Evolutionary conservation across 352 stramenopile species (phyloP), one percentile per base, ranked within the genome.

Genomic region (Phytopythium delawarense): DNA sequence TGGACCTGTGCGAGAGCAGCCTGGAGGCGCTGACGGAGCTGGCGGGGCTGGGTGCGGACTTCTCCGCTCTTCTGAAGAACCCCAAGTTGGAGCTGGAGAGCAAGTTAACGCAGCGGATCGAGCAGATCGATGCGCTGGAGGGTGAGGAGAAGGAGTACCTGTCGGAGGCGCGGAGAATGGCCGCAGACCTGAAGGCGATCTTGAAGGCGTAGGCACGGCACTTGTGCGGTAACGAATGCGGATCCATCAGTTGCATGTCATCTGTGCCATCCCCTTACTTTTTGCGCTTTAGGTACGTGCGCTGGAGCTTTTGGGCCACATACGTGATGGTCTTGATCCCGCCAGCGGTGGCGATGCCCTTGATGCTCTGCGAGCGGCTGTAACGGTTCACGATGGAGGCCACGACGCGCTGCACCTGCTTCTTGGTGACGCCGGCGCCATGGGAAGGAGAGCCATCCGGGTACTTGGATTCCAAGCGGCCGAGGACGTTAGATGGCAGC

Each of bases 281-380:
- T 59, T 62, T 64, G 13, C 39, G 70, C 44, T 81, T 88, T 30
- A 91, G 84, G 64, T 94, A 94, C 11, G 86, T 87, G n/a, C 86
- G 88, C 46, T 93, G 84, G 20, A 96, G 72, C 64, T 96, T 96
- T 64, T 93, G 79, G 34, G 78, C 74, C 5, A 93, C 75, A 61
- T 96, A 96, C 35, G 82, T 57, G 42, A 91, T 78, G 8, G 84
- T 88, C 59, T 96, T 96, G 39, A 88, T 59, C 21, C 71, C 81
- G 13, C 89, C 89, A 35, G 86, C 89, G 18, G 89, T 96, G 25
- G 87, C 75, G 35, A 96, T 92, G 53, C 89, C 86, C 60, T 96
- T 96, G 63, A 92, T 92, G 71, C 87, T 93, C 68, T 96, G 89
- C 12, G 87, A 87, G 34, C 86, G 81, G 63, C 89, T 96, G 62